phyloP scores from a whole-genome alignment of 768 basidiomycete species.

The Tricholomella constricta region DNA sequence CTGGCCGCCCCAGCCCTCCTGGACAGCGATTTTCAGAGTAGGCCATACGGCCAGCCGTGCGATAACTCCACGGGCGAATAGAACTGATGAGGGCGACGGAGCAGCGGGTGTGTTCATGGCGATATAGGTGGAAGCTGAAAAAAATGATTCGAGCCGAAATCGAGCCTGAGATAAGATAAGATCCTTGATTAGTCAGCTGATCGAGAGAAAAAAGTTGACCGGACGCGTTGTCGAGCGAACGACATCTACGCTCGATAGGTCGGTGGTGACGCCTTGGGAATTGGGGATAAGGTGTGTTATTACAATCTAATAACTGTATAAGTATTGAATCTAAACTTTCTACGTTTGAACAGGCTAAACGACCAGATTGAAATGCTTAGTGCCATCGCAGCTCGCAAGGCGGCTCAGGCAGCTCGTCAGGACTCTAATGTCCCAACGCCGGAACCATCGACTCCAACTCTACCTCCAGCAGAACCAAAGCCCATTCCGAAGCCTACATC shows the following conservation, averaged over 20 bases:
- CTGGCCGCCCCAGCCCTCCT: constrained; percentile 85
- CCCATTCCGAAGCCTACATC: constrained; percentile 28
- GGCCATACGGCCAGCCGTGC: constrained; percentile 85
- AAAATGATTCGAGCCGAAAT: neutral
- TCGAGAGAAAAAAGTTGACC: constrained; percentile 7
- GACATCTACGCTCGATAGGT: neutral
- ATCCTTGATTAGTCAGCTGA: constrained; percentile 3
- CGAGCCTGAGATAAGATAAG: constrained; percentile 15
- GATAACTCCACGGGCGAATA: constrained; percentile 87
- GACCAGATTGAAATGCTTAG: constrained; percentile 52
- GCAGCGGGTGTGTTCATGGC: constrained; percentile 25
- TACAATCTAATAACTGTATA: neutral
- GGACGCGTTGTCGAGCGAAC: neutral
- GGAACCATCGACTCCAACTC: constrained; percentile 13
- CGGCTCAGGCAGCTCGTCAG: constrained; percentile 41
- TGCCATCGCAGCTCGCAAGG: constrained; percentile 73
- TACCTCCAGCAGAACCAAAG: constrained; percentile 4
- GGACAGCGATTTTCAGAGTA: constrained; percentile 82
- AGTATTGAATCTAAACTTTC: neutral
- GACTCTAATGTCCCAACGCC: constrained; percentile 12
- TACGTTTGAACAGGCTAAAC: neutral
- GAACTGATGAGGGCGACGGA: constrained; percentile 51
- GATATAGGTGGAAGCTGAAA: neutral
- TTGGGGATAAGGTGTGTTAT: neutral
- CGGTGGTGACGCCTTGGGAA: neutral